These are phyloP conservation scores for Dendrostoma leiphaemia DNA, from an alignment of 2,329 filamentous ascomycete species.

Conservation along the genomic window DNA sequence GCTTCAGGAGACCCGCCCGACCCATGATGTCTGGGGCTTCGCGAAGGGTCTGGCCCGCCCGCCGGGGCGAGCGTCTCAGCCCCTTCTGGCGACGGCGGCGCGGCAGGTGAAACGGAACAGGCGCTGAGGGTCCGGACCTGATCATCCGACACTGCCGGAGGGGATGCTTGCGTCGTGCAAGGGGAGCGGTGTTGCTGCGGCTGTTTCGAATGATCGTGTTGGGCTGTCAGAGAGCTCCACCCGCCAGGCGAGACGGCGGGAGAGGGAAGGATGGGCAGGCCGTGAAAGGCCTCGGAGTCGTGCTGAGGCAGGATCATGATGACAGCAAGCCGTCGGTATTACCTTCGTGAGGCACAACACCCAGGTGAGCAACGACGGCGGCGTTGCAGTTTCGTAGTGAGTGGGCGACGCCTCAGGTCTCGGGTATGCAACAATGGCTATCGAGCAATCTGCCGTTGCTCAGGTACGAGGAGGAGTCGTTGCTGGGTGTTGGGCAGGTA, in stretches of 20 bases:
- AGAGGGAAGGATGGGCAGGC: neutral
- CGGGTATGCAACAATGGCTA: conserved; percentile 17
- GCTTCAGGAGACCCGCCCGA: too few relatives aligned
- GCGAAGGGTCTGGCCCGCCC: neutral
- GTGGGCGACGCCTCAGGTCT: conserved; percentile 8
- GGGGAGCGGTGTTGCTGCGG: conserved; percentile 9
- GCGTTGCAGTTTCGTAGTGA: too few relatives aligned
- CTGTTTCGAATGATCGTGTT: conserved; percentile 14
- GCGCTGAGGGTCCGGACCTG: neutral
- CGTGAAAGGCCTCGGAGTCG: neutral
- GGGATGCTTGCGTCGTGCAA: conserved; percentile 18
- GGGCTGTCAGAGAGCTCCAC: conserved; percentile 1
- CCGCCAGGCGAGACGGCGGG: neutral
- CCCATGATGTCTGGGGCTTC: neutral
- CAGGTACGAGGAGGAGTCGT: neutral
- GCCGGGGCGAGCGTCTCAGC: neutral
- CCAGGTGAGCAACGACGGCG: neutral
- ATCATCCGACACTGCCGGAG: conserved; percentile 3
- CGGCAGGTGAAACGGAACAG: neutral
- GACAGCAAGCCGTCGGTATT: too few relatives aligned
- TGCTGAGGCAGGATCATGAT: too few relatives aligned
- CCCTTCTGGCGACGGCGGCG: neutral
- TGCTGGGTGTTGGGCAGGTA: neutral
- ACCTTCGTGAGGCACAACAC: neutral
- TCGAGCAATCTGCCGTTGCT: conserved; percentile 4